These are phyloP conservation scores for Sporobolomyces phaffii DNA, from an alignment of 768 basidiomycete species.

Conservation along the genomic window DNA sequence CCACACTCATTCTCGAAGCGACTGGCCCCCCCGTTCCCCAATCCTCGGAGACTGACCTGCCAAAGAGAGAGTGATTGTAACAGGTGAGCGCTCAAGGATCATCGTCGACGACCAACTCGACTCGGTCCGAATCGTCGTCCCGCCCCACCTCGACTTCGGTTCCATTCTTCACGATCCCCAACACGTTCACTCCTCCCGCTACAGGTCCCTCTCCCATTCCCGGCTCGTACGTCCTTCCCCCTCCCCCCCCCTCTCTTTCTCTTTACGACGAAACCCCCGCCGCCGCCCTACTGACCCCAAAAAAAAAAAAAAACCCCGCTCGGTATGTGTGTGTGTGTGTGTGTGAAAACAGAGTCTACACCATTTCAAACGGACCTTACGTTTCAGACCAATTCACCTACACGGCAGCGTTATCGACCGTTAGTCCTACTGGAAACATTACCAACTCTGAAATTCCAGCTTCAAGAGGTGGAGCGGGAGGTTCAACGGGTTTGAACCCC, in stretches of 20 bases:
- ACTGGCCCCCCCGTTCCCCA: too few relatives aligned
- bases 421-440: conserved; percentile 27
- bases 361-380: conserved; percentile 7
- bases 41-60: too few relatives aligned
- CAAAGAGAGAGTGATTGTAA: too few relatives aligned
- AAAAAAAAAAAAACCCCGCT: too few relatives aligned
- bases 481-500: neutral
- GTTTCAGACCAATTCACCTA: conserved; percentile 19
- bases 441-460: neutral
- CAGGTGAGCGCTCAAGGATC: conserved; percentile 1
- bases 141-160: neutral
- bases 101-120: neutral
- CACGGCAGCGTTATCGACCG: conserved; percentile 12
- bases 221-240: conserved; percentile 10
- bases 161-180: conserved; percentile 17
- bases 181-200: conserved; percentile 19
- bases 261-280: too few relatives aligned
- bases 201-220: neutral
- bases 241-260: neutral
- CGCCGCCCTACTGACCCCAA: too few relatives aligned
- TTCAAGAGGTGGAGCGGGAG: conserved; percentile 1
- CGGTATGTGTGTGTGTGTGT: too few relatives aligned
- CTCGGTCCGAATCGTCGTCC: too few relatives aligned
- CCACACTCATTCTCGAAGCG: too few relatives aligned
- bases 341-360: conserved; percentile 18